Percentiles rank a stretch among this genome's conserved stretches.
Evolutionary conservation across 2,329 filamentous ascomycete species (phyloP).

Genomic region (Lachnum nothofagi): DNA sequence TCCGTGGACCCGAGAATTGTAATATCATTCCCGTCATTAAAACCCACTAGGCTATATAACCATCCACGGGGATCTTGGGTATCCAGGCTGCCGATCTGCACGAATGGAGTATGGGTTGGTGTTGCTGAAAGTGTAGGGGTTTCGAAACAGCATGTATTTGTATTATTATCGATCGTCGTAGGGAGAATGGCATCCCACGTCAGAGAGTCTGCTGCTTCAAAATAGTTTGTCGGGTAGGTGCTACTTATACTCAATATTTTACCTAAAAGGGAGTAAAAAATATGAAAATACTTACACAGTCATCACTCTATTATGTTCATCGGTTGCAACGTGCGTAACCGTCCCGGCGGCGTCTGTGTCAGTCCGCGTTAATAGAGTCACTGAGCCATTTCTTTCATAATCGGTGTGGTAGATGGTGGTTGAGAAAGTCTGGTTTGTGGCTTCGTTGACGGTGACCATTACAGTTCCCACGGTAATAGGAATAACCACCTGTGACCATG

Average conservation of each 20-base stretch:
- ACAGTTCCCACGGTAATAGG: conserved; percentile 6
- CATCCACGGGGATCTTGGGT: no score
- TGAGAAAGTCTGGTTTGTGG: conserved; percentile 7
- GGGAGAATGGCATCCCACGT: conserved; percentile 7
- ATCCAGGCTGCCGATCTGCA: no score
- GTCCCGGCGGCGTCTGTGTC: conserved; percentile 5
- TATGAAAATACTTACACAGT: not conserved
- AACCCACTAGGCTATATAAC: not conserved
- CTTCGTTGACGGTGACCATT: conserved; percentile 3
- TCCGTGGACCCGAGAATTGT: not conserved
- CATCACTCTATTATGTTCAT: not conserved
- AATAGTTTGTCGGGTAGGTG: conserved; percentile 8
- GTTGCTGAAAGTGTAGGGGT: not conserved
- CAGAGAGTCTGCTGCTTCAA: conserved; percentile 3
- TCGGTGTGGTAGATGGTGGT: conserved; percentile 9
- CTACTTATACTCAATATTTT: no score
- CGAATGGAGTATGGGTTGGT: no score
- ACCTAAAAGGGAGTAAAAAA: no score
- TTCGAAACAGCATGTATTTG: conserved; percentile 3
- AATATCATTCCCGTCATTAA: not conserved
- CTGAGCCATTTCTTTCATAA: conserved; percentile 3
- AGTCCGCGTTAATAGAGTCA: conserved; percentile 5
- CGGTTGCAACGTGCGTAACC: conserved; percentile 7
- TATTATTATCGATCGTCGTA: conserved; percentile 1
- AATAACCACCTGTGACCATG: conserved; percentile 6